Evolutionary conservation across 2,329 filamentous ascomycete genomes (phyloP), one percentile per base, ranked within the genome.

Genomic region (Madurella mycetomatis): DNA sequence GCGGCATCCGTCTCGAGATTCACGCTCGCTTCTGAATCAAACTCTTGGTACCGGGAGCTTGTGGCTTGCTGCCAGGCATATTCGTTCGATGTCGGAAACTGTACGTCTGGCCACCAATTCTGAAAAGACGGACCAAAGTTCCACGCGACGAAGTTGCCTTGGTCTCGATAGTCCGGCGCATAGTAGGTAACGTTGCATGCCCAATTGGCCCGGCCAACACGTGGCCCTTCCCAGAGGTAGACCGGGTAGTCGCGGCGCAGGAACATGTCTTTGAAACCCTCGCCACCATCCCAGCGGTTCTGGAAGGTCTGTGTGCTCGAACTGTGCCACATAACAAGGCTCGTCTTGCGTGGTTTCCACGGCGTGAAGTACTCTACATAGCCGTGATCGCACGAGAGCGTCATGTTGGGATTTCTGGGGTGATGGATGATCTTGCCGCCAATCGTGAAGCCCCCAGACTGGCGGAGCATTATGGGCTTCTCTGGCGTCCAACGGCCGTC

Each of bases 311-410:
- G 70, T 4, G 68, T 71, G 58, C 64, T 68, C 13, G 69, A 69
- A 54, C 67, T 70, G 56, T 72, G 70, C 70, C 70, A 72, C 67
- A 72, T 68, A 15, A 71, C 65, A 18, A 72, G 53, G 51, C 65
- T 67, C 15, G 68, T 70, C 47, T 61, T 61, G 25, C 69, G 66
- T 7, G 65, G 66, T 9, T 49, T 58, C 64, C 64, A 68, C 1
- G 70, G 70, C 25, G 67, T 63, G 55, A 72, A 72, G 55, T 72
- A 72, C 59, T 72, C 70, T 59, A 72, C 65, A 53, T 72, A 72
- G 19, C 70, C 70, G 57, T 72, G 69, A 44, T 72, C 70, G 59
- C 69, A 72, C 1, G 67, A 67, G 5, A 72, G 64, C 0, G 69
- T 71, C 54, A 55, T 50, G 43, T 64, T 67, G 1, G 66, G 63